Base-by-base conservation (phyloP, 345 rosid genomes). In the Murraya koenigii region DNA sequence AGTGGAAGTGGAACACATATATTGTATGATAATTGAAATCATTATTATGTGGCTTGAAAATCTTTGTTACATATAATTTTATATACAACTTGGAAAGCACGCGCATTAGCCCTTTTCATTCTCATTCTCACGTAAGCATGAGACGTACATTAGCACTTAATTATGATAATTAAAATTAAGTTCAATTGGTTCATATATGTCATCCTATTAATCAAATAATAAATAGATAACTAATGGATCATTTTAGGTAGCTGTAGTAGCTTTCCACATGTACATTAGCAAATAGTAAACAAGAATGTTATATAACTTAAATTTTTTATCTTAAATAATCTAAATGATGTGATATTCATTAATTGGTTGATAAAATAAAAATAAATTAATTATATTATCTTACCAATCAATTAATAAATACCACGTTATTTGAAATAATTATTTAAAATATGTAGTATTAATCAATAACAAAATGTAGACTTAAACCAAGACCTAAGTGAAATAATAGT, bases 1-100 rank as follows among this genome's bases (percentile, higher is more conserved):
- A 52, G 80, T 78, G 80, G 80, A 49, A 52, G 80, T 78, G 80
- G 80, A 52, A 55, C 72, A 39, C 65, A 63, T 78, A 52, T 64
- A 76, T 65, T 54, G 65, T 35, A 63, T 49, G 26, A 71, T 78
- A 63, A 52, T 64, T 35, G 32, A 36, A 52, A 54, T 71, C 30
- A 71, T 78, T 49, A 78, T 63, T 49, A 63, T 64, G 76, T 23
- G 71, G 44, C 72, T 64, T 72, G 76, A 72, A 78, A 71, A 77
- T 59, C 61, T 41, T 75, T 56, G 1, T 47, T 64, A n/a, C 64
- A 28, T 71, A 55, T 52, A 60, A 32, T 38, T 56, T 28, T 56
- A 38, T 23, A 3, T 8, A 32, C 62, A 44, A 32, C 26, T 32
- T 49, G 7, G 19, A 22, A 44, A 78, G 80, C 80, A 71, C 44